Evolutionary conservation across 2,329 filamentous ascomycete genomes (phyloP), one percentile per base, ranked within the genome.

Genomic region (Trichoderma atrobrunneum): DNA sequence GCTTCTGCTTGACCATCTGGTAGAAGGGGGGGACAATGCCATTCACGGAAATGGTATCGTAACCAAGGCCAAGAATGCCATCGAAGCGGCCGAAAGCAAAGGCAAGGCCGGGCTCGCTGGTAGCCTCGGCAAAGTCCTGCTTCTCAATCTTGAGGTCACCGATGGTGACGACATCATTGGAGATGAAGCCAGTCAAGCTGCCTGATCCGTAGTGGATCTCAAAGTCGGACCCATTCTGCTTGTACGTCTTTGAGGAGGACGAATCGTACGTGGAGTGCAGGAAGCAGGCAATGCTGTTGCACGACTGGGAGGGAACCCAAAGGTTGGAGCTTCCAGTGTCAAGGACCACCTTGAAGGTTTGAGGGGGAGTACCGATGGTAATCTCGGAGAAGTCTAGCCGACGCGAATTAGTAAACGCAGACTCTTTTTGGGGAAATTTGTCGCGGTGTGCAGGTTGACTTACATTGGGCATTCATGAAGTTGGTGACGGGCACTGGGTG

Each of bases 391-490:
- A 99, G 88, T 99, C 95, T 97, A 74, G 12, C 6, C 12, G 5
- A 56, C 5, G 36, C 24, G 68, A 16, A 69, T 73, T 11, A 48
- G 62, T 21, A 36, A 51, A 59, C 14, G 16, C 30, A 3, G 12
- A 7, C 32, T 36, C 57, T 7, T 18, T 51, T 7, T 11, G 36
- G 14, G n/a, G 18, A 16, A 4, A 43, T 16, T 21, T 26, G 5
- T 5, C 11, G 16, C 12, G 39, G 12, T 60, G 57, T 7, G 39
- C 66, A 54, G 10, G 12, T 11, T 3, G 24, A 85, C 93, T 80
- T 91, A 97, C 95, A 99, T 85, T 99, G 96, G 73, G 96, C 96
- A 81, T 99, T 99, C 87, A 98, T 86, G 86, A 98, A 99, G 90
- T 99, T 99, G 85, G 90, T 93, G 78, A 99, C 91, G 72, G 95